Percentiles rank a stretch among this genome's conserved stretches.
Evolutionary conservation across 192 early-diverging fungal genomes (phyloP).

Genomic region (Umbelopsis vinacea): DNA sequence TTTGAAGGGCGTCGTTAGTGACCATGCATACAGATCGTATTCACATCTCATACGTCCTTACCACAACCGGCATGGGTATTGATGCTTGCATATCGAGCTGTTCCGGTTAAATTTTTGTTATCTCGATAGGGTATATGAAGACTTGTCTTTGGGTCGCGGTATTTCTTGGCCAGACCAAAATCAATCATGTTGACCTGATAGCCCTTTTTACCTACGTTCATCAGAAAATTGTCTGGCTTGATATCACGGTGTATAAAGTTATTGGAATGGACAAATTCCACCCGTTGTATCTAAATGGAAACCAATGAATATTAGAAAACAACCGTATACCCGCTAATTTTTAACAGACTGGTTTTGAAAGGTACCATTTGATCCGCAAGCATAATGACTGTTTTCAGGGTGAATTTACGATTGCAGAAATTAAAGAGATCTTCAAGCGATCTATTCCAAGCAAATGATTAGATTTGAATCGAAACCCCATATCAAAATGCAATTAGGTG

Average conservation of each 20-base stretch:
- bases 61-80: conserved; percentile 84
- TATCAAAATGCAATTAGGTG: too few relatives aligned
- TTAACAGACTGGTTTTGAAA: neutral
- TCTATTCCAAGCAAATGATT: neutral
- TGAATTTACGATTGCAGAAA: conserved; percentile 87
- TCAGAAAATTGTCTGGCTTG: conserved; percentile 91
- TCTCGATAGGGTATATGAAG: conserved; percentile 92
- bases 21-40: neutral
- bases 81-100: conserved; percentile 90
- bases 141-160: conserved; percentile 81
- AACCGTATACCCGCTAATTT: neutral
- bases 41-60: conserved; percentile 36
- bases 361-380: conserved; percentile 85
- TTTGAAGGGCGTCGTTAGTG: neutral
- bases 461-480: too few relatives aligned
- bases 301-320: neutral
- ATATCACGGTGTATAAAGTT: conserved; percentile 93
- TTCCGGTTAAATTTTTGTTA: conserved; percentile 93
- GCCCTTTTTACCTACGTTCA: conserved; percentile 84
- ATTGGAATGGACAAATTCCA: conserved; percentile 79
- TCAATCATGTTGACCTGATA: conserved; percentile 90
- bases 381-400: conserved; percentile 84
- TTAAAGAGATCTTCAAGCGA: conserved; percentile 91
- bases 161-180: conserved; percentile 91
- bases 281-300: conserved; percentile 53